phyloP scores from a whole-genome alignment of 345 rosid genomes.

The Linum lewisii region DNA sequence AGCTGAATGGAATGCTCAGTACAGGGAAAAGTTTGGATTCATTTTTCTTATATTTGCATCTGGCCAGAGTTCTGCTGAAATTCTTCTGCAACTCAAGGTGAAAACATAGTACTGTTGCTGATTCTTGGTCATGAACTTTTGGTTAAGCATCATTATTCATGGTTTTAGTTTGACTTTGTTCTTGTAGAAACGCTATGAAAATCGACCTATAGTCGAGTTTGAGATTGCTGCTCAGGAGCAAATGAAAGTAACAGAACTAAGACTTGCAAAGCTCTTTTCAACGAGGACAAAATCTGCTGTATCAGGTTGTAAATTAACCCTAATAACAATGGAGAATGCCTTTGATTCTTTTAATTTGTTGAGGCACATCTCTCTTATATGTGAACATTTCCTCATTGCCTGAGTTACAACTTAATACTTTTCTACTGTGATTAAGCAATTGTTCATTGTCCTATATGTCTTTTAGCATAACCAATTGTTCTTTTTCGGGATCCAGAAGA shows the following conservation, averaged over 20 bases:
- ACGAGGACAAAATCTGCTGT: slow-evolving; percentile 26
- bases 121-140: no score
- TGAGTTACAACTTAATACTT: neutral
- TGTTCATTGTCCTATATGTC: no score
- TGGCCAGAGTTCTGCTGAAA: slow-evolving; percentile 63
- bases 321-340: slow-evolving; percentile 25
- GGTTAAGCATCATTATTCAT: no score
- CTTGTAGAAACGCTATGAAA: slow-evolving; percentile 58
- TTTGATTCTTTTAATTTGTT: slow-evolving; percentile 38
- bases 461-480: slow-evolving; percentile 2
- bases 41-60: slow-evolving; percentile 71
- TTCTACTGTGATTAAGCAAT: neutral
- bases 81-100: slow-evolving; percentile 75
- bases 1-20: slow-evolving; percentile 57
- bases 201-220: slow-evolving; percentile 69
- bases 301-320: slow-evolving; percentile 15
- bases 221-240: slow-evolving; percentile 88
- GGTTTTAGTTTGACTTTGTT: neutral
- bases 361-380: neutral
- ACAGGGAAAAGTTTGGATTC: slow-evolving; percentile 60
- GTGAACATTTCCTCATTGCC: neutral
- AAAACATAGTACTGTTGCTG: no score
- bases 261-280: slow-evolving; percentile 65
- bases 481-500: slow-evolving; percentile 40
- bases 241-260: slow-evolving; percentile 78